Conservation (phyloP, 768 basidiomycete genomes). For the Xerocomellus amylosporus region DNA sequence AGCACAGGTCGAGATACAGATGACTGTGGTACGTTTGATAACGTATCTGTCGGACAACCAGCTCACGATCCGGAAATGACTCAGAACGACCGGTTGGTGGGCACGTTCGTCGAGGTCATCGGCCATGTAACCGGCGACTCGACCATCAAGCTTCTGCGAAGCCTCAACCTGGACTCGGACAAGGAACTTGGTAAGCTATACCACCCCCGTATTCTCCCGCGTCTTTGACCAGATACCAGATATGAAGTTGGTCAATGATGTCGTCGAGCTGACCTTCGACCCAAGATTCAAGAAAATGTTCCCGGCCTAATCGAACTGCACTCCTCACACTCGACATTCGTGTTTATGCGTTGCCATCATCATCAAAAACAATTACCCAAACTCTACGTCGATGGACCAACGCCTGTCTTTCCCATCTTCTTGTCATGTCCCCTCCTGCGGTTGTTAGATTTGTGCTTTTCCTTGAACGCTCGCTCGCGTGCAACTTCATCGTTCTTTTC, state of each 20-base stretch:
- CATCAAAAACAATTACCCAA: not conserved
- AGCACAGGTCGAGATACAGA: slow-evolving; percentile 50
- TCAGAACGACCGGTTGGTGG: slow-evolving; percentile 46
- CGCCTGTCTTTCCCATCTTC: slow-evolving; percentile 74
- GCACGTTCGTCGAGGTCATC: slow-evolving; percentile 64
- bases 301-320: slow-evolving; percentile 15
- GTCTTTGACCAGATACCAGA: slow-evolving; percentile 37
- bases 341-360: not conserved
- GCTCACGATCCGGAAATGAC: not conserved
- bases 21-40: slow-evolving; percentile 38
- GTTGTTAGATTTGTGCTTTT: slow-evolving; percentile 77
- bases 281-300: slow-evolving; percentile 54
- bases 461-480: slow-evolving; percentile 67
- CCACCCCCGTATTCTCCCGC: not conserved
- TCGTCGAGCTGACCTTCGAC: slow-evolving; percentile 59
- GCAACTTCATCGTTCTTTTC: slow-evolving; percentile 40
- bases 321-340: not conserved
- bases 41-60: not conserved
- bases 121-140: slow-evolving; percentile 56
- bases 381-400: slow-evolving; percentile 31
- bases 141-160: slow-evolving; percentile 52
- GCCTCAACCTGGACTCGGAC: slow-evolving; percentile 52
- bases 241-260: slow-evolving; percentile 59
- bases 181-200: slow-evolving; percentile 55
- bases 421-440: slow-evolving; percentile 85